These are phyloP conservation scores for Alternaria gansuensis DNA, from an alignment of 2,329 filamentous ascomycete genomes.

Conservation along the genomic window DNA sequence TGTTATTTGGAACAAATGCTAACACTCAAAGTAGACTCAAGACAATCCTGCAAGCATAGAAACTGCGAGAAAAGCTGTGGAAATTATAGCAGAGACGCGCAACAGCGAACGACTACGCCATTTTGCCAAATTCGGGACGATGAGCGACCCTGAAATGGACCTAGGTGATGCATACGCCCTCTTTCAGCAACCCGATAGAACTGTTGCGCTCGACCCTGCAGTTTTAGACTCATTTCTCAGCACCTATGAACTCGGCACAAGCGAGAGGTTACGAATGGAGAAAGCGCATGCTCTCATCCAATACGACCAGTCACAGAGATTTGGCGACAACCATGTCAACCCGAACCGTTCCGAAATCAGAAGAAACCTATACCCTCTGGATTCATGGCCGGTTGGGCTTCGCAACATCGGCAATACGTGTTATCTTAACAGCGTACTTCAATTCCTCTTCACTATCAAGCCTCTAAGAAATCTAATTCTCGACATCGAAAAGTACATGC, in stretches of 20 bases:
- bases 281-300: conserved; percentile 60
- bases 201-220: conserved; percentile 60
- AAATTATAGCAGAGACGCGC: conserved; percentile 66
- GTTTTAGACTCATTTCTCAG: conserved; percentile 41
- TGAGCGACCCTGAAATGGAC: conserved; percentile 63
- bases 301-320: conserved; percentile 40
- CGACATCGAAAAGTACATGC: conserved; percentile 74
- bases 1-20: conserved; percentile 14
- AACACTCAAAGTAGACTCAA: conserved; percentile 52
- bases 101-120: conserved; percentile 64
- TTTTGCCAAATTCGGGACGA: conserved; percentile 63
- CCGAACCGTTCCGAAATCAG: conserved; percentile 27
- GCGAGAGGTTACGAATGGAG: conserved; percentile 57
- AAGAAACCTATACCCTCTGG: conserved; percentile 45
- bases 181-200: conserved; percentile 60
- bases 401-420: conserved; percentile 97
- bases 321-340: conserved; percentile 26
- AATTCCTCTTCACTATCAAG: conserved; percentile 91
- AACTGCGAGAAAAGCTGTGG: conserved; percentile 64
- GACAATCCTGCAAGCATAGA: conserved; percentile 62
- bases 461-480: conserved; percentile 82
- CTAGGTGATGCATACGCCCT: conserved; percentile 50
- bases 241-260: conserved; percentile 56
- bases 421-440: conserved; percentile 94
- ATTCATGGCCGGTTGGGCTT: conserved; percentile 80